Evolutionary conservation across 495 filamentous ascomycete genomes (phyloP).

Genomic region (Xylaria palmicola): DNA sequence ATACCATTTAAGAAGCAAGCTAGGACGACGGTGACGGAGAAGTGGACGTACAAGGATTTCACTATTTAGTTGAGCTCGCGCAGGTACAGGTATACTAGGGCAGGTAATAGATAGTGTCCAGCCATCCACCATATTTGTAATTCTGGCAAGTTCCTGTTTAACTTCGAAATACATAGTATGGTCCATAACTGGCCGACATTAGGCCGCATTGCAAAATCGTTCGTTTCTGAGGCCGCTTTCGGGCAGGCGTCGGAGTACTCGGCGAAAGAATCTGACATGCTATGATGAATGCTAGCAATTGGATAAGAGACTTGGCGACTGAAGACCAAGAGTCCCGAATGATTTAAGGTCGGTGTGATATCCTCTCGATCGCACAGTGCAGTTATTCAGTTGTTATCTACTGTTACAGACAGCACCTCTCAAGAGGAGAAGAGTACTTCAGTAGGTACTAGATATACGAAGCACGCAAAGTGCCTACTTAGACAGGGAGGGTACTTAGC

Average conservation of each 20-base stretch:
- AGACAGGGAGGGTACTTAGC: too few relatives aligned
- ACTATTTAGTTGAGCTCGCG: conserved; percentile 28
- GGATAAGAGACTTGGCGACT: too few relatives aligned
- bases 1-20: conserved; percentile 76
- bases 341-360: too few relatives aligned
- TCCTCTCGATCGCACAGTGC: too few relatives aligned
- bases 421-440: too few relatives aligned
- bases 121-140: not conserved
- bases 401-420: too few relatives aligned
- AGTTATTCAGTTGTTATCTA: too few relatives aligned
- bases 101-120: not conserved
- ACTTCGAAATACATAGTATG: not conserved
- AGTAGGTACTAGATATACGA: too few relatives aligned
- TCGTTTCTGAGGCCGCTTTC: not conserved
- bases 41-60: conserved; percentile 97
- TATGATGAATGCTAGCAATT: not conserved
- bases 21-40: conserved; percentile 79
- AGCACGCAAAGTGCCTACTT: too few relatives aligned
- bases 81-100: not conserved
- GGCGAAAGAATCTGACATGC: not conserved
- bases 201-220: not conserved
- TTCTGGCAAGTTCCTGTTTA: not conserved
- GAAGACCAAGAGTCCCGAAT: too few relatives aligned
- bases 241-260: not conserved
- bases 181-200: not conserved